Conservation (phyloP, 2,329 filamentous ascomycete genomes). For the Fusarium nematophilum region DNA sequence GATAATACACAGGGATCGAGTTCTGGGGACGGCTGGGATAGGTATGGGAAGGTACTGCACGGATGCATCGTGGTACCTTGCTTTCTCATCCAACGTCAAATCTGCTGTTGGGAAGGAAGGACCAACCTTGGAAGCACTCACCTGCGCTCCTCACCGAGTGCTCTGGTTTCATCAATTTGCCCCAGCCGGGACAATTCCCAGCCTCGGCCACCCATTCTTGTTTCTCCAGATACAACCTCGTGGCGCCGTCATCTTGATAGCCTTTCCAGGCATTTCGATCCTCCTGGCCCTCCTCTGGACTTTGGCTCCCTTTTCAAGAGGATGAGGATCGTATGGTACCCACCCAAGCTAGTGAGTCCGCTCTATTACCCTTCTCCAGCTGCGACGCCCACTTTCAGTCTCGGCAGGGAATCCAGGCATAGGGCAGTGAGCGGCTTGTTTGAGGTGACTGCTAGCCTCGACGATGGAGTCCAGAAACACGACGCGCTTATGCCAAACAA, state of each 20-base stretch:
- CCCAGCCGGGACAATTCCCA: neutral
- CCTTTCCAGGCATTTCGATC: constrained; percentile 26
- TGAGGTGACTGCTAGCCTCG: constrained; percentile 30
- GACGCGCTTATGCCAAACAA: constrained; percentile 3
- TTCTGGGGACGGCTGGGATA: neutral
- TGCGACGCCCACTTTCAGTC: constrained; percentile 21
- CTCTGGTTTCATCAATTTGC: too few species aligned
- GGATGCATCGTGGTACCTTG: too few species aligned
- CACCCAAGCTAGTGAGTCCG: constrained; percentile 6
- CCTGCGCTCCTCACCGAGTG: too few species aligned
- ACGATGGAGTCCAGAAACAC: neutral
- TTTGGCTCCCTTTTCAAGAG: constrained; percentile 20
- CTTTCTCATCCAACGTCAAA: too few species aligned
- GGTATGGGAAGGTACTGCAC: too few species aligned
- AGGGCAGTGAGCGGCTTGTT: constrained; percentile 26
- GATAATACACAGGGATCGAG: constrained; percentile 5
- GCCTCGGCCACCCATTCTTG: neutral
- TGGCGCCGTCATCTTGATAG: neutral
- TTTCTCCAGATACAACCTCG: neutral
- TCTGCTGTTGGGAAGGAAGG: too few species aligned
- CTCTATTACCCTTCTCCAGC: constrained; percentile 4
- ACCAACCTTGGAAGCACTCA: too few species aligned
- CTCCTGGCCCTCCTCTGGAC: constrained; percentile 19
- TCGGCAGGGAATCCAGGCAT: constrained; percentile 37
- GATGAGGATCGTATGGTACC: constrained; percentile 10